These are phyloP conservation scores for Apophysomyces ossiformis DNA, from an alignment of 371 early-diverging fungal species.

Conservation along the genomic window DNA sequence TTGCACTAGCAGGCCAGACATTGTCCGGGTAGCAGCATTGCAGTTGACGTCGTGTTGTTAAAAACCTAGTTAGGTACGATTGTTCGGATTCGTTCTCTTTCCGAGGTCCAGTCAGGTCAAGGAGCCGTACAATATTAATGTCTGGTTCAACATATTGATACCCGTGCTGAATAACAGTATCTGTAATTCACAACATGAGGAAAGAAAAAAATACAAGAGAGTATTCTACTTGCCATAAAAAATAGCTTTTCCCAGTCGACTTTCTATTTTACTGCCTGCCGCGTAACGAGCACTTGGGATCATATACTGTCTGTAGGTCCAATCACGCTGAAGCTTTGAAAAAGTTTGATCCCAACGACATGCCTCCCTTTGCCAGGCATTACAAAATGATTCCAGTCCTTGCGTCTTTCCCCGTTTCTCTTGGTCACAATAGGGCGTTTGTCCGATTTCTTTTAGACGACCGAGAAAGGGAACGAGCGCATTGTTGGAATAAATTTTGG, in stretches of 20 bases:
- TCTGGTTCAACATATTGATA: slow-evolving; percentile 44
- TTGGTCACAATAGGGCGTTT: slow-evolving; percentile 34
- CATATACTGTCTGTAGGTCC: slow-evolving; percentile 38
- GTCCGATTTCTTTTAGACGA: slow-evolving; percentile 29
- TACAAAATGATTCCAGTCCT: slow-evolving; percentile 29
- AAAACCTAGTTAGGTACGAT: slow-evolving; percentile 35
- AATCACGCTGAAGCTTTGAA: slow-evolving; percentile 30
- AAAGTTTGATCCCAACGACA: slow-evolving; percentile 30
- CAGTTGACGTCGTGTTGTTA: slow-evolving; percentile 36
- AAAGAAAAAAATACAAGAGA: neutral
- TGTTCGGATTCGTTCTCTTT: slow-evolving; percentile 28
- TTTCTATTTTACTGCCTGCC: slow-evolving; percentile 27
- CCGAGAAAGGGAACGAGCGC: slow-evolving; percentile 26
- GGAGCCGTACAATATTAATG: slow-evolving; percentile 38
- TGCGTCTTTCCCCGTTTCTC: slow-evolving; percentile 21
- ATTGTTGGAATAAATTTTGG: slow-evolving; percentile 30
- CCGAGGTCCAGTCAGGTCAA: slow-evolving; percentile 37
- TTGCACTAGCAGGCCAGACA: slow-evolving; percentile 46
- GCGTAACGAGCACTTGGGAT: slow-evolving; percentile 44
- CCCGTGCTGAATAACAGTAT: slow-evolving; percentile 50
- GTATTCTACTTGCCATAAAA: slow-evolving; percentile 38
- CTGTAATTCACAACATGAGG: slow-evolving; percentile 14
- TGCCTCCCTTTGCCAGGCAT: slow-evolving; percentile 38
- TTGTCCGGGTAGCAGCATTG: slow-evolving; percentile 50
- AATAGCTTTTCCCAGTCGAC: slow-evolving; percentile 42